Conservation (phyloP, 148 eudicot genomes). For the Oxyria digyna region DNA sequence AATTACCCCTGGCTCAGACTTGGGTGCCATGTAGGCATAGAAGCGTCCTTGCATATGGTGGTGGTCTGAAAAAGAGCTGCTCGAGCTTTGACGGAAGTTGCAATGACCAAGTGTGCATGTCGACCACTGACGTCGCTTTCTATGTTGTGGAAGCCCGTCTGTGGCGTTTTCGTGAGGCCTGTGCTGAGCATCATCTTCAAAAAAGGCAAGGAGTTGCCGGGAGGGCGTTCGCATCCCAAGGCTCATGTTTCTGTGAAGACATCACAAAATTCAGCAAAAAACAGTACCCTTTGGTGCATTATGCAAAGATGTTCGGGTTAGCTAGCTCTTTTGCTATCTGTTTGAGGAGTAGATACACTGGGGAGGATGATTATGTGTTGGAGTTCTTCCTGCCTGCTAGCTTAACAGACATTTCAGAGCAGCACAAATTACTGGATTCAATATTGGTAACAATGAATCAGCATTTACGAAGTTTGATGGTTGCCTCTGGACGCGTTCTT, state of each 20-base stretch:
- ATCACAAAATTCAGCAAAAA: slow-evolving; percentile 58
- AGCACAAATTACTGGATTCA: slow-evolving; percentile 38
- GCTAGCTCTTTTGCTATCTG: slow-evolving; percentile 71
- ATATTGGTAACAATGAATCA: slow-evolving; percentile 50
- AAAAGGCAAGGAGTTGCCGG: slow-evolving; percentile 96
- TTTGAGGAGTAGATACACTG: slow-evolving; percentile 64
- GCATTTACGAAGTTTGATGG: slow-evolving; percentile 55
- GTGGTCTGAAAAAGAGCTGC: slow-evolving; percentile 76
- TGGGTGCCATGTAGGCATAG: slow-evolving; percentile 94
- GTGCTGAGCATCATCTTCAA: slow-evolving; percentile 87
- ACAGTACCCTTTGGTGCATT: slow-evolving; percentile 89
- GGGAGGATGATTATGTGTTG: slow-evolving; percentile 72
- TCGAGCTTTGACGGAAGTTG: slow-evolving; percentile 80
- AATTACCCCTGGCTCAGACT: slow-evolving; percentile 90
- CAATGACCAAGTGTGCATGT: slow-evolving; percentile 83
- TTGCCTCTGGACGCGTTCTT: slow-evolving; percentile 62
- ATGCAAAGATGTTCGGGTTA: slow-evolving; percentile 84
- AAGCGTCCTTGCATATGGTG: slow-evolving; percentile 67
- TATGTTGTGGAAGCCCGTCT: slow-evolving; percentile 78
- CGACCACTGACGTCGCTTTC: slow-evolving; percentile 83
- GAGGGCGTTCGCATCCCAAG: slow-evolving; percentile 54
- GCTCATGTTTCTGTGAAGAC: slow-evolving; percentile 61
- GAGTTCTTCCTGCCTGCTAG: slow-evolving; percentile 78
- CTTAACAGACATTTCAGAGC: slow-evolving; percentile 30
- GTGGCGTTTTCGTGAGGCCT: slow-evolving; percentile 97